Evolutionary conservation across 495 filamentous ascomycete genomes (phyloP).

Genomic region (Trichoderma virens): DNA sequence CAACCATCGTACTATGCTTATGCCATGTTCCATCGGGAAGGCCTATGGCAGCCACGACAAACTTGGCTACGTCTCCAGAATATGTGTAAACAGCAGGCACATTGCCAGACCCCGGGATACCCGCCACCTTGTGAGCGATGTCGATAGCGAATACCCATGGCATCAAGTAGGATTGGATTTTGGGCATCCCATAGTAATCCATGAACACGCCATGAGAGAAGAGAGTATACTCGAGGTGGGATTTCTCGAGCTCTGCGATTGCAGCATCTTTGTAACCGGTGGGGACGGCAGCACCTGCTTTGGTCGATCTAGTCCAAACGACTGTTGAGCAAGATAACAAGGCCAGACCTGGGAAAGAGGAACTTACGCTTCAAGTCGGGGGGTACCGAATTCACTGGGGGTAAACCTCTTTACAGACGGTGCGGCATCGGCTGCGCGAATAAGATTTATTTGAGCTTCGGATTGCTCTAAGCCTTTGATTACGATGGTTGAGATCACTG

Average conservation of each 20-base stretch:
- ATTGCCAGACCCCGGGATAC: constrained; percentile 46
- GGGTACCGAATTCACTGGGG: not conserved
- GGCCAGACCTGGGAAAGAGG: not conserved
- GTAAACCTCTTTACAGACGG: not conserved
- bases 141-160: constrained; percentile 40
- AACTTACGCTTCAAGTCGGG: not conserved
- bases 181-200: constrained; percentile 48
- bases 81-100: constrained; percentile 43
- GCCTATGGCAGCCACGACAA: constrained; percentile 39
- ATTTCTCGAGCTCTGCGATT: not conserved
- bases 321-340: not conserved
- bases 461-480: not conserved
- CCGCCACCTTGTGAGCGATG: constrained; percentile 36
- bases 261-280: not conserved
- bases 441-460: not conserved
- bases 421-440: not conserved
- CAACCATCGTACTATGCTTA: too few relatives aligned
- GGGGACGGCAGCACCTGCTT: not conserved
- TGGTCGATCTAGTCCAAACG: not conserved
- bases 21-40: too few relatives aligned
- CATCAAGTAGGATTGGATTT: constrained; percentile 28
- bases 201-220: constrained; percentile 46
- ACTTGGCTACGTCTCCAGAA: constrained; percentile 43
- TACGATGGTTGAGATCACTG: constrained; percentile 34
- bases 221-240: constrained; percentile 38